Evolutionary conservation across 106 monocot genomes (phyloP), one percentile per base, ranked within the genome.

Genomic region (Apostasia ramifera): DNA sequence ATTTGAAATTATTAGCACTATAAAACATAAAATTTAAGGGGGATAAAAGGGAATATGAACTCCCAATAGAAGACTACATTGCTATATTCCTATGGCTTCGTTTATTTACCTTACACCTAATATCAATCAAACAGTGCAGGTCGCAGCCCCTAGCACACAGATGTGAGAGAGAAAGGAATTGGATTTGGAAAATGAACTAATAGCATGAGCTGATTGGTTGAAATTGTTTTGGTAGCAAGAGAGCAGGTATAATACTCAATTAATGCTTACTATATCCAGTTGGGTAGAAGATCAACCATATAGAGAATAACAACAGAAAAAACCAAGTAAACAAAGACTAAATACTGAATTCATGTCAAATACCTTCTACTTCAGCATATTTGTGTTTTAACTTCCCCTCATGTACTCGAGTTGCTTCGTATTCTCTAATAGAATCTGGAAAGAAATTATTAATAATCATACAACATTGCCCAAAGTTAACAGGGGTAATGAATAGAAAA

Each of bases 341-440:
- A 26, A 26, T 26, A 26, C 26, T 26, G 26, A 26, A 26, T 26
- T 26, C 26, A 26, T 26, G 26, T 0, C 14, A 62, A 4, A 45
- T 13, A 62, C 62, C 44, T 62, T 62, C 44, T 3, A 43, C 45
- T 11, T 45, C 45, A 8, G 62, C 62, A 26, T 26, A 26, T 26
- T 1, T 40, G 6, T 7, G 48, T 37, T 49, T 43, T 75, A 68
- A 44, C 40, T 48, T 41, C 68, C 68, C 60, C 14, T 67, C 59
- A 67, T 67, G 14, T n/a, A 67, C 49, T 68, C 75, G 43, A 75
- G 68, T 61, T 53, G 15, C 61, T 62, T 69, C 26, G 68, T 44
- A 49, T 69, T 67, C 60, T 75, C 75, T 39, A 53, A 61, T 13
- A 75, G 68, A 37, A 75, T 61, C 75, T 75, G 75, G 12, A 38